These are phyloP conservation scores for Gamarada debralockiae DNA, from an alignment of 495 filamentous ascomycete genomes.

Conservation along the genomic window DNA sequence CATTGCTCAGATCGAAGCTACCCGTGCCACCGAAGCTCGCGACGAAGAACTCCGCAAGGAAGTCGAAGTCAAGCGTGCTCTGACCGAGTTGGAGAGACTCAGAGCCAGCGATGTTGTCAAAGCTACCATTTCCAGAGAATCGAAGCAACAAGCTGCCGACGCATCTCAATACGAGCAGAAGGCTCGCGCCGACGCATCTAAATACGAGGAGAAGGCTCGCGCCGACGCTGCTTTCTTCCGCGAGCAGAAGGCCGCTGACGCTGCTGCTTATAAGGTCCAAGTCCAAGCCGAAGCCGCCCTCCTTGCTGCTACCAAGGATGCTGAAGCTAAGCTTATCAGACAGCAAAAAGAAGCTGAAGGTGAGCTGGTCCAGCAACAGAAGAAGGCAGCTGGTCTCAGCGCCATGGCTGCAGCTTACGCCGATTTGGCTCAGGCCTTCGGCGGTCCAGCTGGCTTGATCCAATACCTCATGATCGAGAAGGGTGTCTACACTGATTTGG, in stretches of 20 bases:
- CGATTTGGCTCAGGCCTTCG: slow-evolving; percentile 63
- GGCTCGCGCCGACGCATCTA: slow-evolving; percentile 50
- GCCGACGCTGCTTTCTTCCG: slow-evolving; percentile 44
- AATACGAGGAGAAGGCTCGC: slow-evolving; percentile 27
- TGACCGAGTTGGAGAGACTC: slow-evolving; percentile 73
- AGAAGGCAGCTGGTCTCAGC: slow-evolving; percentile 67
- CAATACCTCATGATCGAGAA: slow-evolving; percentile 78
- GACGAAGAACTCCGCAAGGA: slow-evolving; percentile 74
- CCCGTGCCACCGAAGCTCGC: slow-evolving; percentile 62
- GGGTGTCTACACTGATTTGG: slow-evolving; percentile 59
- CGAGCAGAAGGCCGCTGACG: slow-evolving; percentile 39
- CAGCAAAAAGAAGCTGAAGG: slow-evolving; percentile 66
- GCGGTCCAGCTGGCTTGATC: slow-evolving; percentile 68
- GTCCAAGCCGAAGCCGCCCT: slow-evolving; percentile 29
- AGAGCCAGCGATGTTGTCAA: slow-evolving; percentile 73
- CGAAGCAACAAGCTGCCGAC: slow-evolving; percentile 71
- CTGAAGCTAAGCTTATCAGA: slow-evolving; percentile 57
- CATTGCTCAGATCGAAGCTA: slow-evolving; percentile 65
- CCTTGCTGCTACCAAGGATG: slow-evolving; percentile 49
- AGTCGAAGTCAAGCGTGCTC: slow-evolving; percentile 69
- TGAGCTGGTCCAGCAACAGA: slow-evolving; percentile 53
- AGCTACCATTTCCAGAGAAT: slow-evolving; percentile 67
- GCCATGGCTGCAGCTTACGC: slow-evolving; percentile 76
- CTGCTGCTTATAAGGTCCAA: slow-evolving; percentile 38
- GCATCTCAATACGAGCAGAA: slow-evolving; percentile 55